Conservation (phyloP, 2,329 filamentous ascomycete species). For the Cryoendolithus antarcticus region DNA sequence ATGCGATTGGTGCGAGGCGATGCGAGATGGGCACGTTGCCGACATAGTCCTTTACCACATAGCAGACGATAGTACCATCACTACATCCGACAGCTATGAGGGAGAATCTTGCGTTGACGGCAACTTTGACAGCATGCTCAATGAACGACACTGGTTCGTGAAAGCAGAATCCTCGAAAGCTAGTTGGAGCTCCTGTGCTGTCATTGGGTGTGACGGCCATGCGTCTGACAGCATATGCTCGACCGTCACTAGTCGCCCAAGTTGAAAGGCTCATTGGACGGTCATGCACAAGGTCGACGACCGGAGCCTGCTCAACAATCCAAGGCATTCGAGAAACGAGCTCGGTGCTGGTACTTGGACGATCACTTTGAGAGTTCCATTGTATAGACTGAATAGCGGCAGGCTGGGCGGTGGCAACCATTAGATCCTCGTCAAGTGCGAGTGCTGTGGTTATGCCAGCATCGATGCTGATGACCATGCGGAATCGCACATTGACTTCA, state of each 20-base stretch:
- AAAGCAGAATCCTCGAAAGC: slow-evolving; percentile 88
- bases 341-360: slow-evolving; percentile 81
- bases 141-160: slow-evolving; percentile 54
- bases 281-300: slow-evolving; percentile 83
- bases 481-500: slow-evolving; percentile 82
- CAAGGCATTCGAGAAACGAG: slow-evolving; percentile 77
- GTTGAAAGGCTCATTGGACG: slow-evolving; percentile 90
- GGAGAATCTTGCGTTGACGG: slow-evolving; percentile 91
- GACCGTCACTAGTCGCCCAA: slow-evolving; percentile 82
- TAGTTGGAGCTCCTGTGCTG: slow-evolving; percentile 33
- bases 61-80: slow-evolving; percentile 71
- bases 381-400: slow-evolving; percentile 93
- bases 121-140: slow-evolving; percentile 56
- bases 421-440: slow-evolving; percentile 80
- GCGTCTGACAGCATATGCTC: slow-evolving; percentile 82
- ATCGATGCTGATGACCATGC: slow-evolving; percentile 97
- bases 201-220: slow-evolving; percentile 31
- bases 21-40: slow-evolving; percentile 88
- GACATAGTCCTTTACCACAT: slow-evolving; percentile 82
- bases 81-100: slow-evolving; percentile 75
- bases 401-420: slow-evolving; percentile 84
- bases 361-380: slow-evolving; percentile 74
- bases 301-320: slow-evolving; percentile 63
- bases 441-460: slow-evolving; percentile 81
- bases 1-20: slow-evolving; percentile 57